Percentiles rank a stretch among this genome's conserved stretches.
These are phyloP conservation scores for Acacia melanoxylon DNA, from an alignment of 306 rosid species.

Conservation along the genomic window DNA sequence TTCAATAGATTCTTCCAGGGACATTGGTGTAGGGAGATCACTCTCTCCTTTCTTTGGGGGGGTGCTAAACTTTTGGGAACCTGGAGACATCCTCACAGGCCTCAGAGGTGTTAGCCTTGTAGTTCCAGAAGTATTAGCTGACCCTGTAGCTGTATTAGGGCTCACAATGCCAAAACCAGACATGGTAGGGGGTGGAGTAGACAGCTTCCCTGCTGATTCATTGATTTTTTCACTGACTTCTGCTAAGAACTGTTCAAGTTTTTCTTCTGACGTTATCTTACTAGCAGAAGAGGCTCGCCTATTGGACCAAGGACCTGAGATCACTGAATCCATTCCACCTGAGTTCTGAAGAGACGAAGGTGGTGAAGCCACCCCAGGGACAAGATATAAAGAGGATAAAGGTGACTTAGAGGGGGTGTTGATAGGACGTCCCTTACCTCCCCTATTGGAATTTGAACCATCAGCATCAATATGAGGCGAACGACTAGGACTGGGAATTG, in stretches of 20 bases:
- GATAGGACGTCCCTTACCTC: conserved; percentile 45
- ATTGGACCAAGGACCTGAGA: conserved; percentile 79
- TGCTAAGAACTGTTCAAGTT: conserved; percentile 76
- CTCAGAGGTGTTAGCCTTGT: conserved; percentile 86
- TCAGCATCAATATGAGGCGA: conserved; percentile 45
- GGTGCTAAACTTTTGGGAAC: conserved; percentile 85
- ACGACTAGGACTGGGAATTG: conserved; percentile 52
- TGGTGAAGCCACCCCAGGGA: conserved; percentile 63
- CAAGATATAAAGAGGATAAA: conserved; percentile 60
- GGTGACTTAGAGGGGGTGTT: conserved; percentile 69
- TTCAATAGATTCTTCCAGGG: conserved; percentile 82
- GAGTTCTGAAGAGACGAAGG: conserved; percentile 49
- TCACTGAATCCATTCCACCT: conserved; percentile 54
- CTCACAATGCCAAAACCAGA: conserved; percentile 72
- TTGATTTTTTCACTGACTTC: conserved; percentile 78
- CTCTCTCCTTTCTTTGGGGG: conserved; percentile 93
- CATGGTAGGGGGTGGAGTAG: conserved; percentile 88
- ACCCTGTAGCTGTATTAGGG: conserved; percentile 61
- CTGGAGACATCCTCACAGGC: conserved; percentile 97
- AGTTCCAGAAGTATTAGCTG: conserved; percentile 78
- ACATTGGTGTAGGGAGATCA: conserved; percentile 88
- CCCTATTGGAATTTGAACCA: conserved; percentile 58
- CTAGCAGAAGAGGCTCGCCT: conserved; percentile 57
- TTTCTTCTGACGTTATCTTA: conserved; percentile 85
- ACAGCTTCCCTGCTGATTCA: conserved; percentile 76